Evolutionary conservation across 2,329 filamentous ascomycete species (phyloP).

Genomic region (Colletotrichum sp.): DNA sequence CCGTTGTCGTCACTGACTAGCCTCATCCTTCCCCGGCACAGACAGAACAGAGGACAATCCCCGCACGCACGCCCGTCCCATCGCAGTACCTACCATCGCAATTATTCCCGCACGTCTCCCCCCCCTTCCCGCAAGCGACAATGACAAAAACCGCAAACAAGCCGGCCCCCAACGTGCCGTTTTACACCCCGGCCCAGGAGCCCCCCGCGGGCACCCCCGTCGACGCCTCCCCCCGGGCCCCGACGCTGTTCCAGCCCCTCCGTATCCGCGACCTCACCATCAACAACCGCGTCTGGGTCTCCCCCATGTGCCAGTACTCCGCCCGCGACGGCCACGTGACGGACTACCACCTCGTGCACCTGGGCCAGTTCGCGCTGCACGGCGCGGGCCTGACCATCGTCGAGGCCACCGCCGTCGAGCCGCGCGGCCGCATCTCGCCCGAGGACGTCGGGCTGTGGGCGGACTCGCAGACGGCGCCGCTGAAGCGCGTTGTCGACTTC

Average conservation of each 20-base stretch:
- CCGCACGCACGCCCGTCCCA: background rate
- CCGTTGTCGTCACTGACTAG: background rate
- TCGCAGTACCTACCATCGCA: background rate
- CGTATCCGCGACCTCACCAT: conserved; percentile 58
- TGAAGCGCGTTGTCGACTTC: conserved; percentile 77
- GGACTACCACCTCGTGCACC: conserved; percentile 82
- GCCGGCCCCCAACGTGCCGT: conserved; percentile 51
- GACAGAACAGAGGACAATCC: background rate
- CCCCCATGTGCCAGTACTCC: conserved; percentile 68
- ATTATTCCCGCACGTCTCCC: background rate
- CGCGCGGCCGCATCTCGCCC: conserved; percentile 84
- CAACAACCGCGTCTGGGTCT: conserved; percentile 62
- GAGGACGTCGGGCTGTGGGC: conserved; percentile 83
- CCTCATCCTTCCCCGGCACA: background rate
- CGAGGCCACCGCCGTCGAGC: conserved; percentile 78
- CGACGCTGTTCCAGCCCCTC: conserved; percentile 63
- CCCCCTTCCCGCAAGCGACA: background rate
- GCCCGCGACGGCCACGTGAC: conserved; percentile 71
- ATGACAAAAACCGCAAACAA: conserved; percentile 37
- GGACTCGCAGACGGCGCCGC: conserved; percentile 78
- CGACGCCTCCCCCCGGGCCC: conserved; percentile 39
- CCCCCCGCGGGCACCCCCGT: conserved; percentile 56
- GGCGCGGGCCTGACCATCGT: conserved; percentile 77
- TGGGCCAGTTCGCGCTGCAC: conserved; percentile 78
- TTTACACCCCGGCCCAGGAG: conserved; percentile 59